Evolutionary conservation across 148 eudicot species (phyloP).

Genomic region (Pouteria glomerata): DNA sequence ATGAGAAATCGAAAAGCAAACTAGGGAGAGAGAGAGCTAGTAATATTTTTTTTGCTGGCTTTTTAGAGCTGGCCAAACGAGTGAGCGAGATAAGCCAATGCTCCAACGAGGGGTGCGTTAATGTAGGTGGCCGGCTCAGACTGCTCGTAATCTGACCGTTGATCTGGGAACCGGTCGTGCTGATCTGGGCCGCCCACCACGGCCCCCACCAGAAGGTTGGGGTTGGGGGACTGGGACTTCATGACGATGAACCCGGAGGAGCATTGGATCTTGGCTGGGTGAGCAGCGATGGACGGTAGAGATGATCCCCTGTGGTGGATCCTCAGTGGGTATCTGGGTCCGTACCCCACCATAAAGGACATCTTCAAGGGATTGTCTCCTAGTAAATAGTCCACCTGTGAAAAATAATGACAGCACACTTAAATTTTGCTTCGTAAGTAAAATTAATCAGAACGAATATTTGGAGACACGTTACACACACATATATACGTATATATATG

Average conservation of each 20-base stretch:
- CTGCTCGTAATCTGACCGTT: conserved; percentile 66
- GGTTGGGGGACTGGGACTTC: conserved; percentile 63
- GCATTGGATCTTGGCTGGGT: conserved; percentile 76
- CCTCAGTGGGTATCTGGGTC: conserved; percentile 60
- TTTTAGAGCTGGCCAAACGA: conserved; percentile 71
- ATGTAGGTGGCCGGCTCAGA: conserved; percentile 77
- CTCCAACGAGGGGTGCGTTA: conserved; percentile 79
- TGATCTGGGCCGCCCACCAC: conserved; percentile 77
- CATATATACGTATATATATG: too few relatives aligned
- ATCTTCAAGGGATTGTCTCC: conserved; percentile 74
- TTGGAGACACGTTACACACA: too few relatives aligned
- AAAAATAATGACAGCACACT: background rate
- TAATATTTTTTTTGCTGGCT: too few relatives aligned
- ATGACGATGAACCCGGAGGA: conserved; percentile 52
- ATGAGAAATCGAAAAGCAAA: too few relatives aligned
- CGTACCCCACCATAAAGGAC: conserved; percentile 90
- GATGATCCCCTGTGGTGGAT: conserved; percentile 88
- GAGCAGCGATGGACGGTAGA: conserved; percentile 49
- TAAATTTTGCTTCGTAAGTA: too few relatives aligned
- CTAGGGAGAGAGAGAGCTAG: too few relatives aligned
- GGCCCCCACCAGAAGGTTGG: conserved; percentile 66
- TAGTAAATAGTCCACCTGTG: conserved; percentile 68
- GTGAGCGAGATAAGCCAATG: conserved; percentile 80
- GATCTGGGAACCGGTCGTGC: conserved; percentile 56
- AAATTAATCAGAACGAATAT: too few relatives aligned